A percentile compares a stretch with the other conserved stretches of the same genome.
Evolutionary conservation across 2,329 filamentous ascomycete species (phyloP).

Genomic region (Trichoderma polysporum): DNA sequence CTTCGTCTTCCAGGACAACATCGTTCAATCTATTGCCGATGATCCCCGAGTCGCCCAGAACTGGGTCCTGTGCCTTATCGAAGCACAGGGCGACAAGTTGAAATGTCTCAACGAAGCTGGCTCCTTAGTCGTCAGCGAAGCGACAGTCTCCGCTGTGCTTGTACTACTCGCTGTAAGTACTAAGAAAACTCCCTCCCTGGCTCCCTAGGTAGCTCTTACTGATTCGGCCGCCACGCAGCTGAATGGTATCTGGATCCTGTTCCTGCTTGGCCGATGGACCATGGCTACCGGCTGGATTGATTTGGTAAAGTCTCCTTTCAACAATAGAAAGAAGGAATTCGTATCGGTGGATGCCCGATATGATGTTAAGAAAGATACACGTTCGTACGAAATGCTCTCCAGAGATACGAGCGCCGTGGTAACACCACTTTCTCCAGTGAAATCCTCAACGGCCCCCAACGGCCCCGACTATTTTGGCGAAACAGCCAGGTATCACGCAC

Average conservation of each 20-base stretch:
- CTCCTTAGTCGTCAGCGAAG: conserved; percentile 67
- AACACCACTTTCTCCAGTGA: conserved; percentile 49
- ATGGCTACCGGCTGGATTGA: conserved; percentile 85
- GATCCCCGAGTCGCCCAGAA: conserved; percentile 52
- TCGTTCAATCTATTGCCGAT: conserved; percentile 59
- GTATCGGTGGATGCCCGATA: conserved; percentile 78
- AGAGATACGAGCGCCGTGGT: conserved; percentile 54
- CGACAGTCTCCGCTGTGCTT: conserved; percentile 77
- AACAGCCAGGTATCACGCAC: conserved; percentile 55
- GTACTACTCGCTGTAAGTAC: conserved; percentile 73
- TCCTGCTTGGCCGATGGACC: conserved; percentile 79
- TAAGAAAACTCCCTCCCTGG: not conserved
- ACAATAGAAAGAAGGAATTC: conserved; percentile 70
- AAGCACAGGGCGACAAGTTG: conserved; percentile 56
- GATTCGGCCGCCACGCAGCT: conserved; percentile 48
- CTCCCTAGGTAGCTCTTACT: conserved; percentile 26
- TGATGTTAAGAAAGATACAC: conserved; percentile 60
- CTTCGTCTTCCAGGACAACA: conserved; percentile 83
- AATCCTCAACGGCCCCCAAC: conserved; percentile 41
- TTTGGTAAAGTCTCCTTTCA: conserved; percentile 51
- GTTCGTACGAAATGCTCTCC: conserved; percentile 80
- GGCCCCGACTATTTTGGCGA: conserved; percentile 58
- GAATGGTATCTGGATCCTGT: conserved; percentile 80
- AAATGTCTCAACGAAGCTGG: conserved; percentile 63
- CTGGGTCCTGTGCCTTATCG: conserved; percentile 73